Evolutionary conservation across 352 stramenopile species (phyloP).

Genomic region (Phytophthora cactorum): DNA sequence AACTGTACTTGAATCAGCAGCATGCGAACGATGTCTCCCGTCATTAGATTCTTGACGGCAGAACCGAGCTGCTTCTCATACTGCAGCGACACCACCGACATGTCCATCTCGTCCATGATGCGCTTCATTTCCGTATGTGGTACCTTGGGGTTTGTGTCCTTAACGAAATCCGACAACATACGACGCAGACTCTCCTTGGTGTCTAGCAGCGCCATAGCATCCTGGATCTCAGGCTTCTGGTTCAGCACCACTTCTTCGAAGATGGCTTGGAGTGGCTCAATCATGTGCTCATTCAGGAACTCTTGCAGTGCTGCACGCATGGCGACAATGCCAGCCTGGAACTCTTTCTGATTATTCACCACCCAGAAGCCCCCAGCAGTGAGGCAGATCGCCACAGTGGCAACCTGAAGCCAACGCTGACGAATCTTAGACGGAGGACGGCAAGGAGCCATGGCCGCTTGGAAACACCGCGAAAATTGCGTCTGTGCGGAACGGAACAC

Average conservation of each 20-base stretch:
- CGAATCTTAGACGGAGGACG: conserved; percentile 72
- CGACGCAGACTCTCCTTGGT: conserved; percentile 83
- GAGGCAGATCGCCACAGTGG: conserved; percentile 59
- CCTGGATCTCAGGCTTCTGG: conserved; percentile 85
- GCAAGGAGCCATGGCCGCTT: conserved; percentile 61
- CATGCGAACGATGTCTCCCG: conserved; percentile 88
- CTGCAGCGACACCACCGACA: conserved; percentile 78
- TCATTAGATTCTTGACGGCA: conserved; percentile 82
- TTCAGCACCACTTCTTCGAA: conserved; percentile 83
- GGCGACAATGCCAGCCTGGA: conserved; percentile 52
- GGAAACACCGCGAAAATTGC: conserved; percentile 63
- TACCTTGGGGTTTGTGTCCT: conserved; percentile 72
- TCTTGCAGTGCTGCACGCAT: conserved; percentile 54
- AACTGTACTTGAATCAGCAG: conserved; percentile 90
- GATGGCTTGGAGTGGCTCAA: conserved; percentile 81
- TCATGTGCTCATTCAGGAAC: conserved; percentile 84
- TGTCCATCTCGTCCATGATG: conserved; percentile 72
- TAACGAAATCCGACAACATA: conserved; percentile 83
- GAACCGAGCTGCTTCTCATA: conserved; percentile 71
- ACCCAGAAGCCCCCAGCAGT: conserved; percentile 67
- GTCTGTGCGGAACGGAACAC: conserved; percentile 49
- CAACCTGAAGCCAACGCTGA: conserved; percentile 76
- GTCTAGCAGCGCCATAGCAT: conserved; percentile 74
- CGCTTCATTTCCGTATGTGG: conserved; percentile 45
- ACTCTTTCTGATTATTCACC: conserved; percentile 70